Evolutionary conservation across 2,329 filamentous ascomycete genomes (phyloP).

Genomic region (Scytalidium lignicola): DNA sequence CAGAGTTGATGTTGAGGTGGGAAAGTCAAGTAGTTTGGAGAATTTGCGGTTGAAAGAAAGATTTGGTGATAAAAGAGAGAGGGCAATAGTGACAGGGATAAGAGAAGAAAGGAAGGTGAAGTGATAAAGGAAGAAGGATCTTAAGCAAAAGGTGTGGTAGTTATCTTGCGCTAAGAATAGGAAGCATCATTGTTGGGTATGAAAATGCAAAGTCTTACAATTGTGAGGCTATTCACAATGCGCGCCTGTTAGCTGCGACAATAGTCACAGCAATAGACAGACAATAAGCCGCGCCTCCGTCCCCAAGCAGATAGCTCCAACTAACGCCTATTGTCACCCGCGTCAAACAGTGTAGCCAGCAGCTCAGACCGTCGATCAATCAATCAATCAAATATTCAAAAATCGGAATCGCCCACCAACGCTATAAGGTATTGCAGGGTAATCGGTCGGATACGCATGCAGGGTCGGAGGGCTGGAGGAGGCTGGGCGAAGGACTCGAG

Average conservation of each 20-base stretch:
- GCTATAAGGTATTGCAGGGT: not conserved
- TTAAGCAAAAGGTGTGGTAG: not conserved
- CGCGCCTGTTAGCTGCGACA: not conserved
- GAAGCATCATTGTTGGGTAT: not conserved
- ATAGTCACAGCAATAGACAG: not conserved
- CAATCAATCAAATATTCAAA: not conserved
- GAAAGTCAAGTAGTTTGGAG: not conserved
- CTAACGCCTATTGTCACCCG: too few relatives aligned
- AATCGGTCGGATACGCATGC: not conserved
- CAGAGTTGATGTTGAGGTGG: not conserved
- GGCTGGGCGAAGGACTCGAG: not conserved
- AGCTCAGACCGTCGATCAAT: not conserved
- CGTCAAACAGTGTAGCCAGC: not conserved
- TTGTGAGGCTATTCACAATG: conserved; percentile 8
- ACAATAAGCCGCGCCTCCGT: not conserved
- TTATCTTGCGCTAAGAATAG: not conserved
- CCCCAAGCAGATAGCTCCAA: not conserved
- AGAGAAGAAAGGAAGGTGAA: not conserved
- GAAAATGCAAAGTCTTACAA: conserved; percentile 4
- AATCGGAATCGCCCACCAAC: not conserved
- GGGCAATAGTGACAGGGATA: not conserved
- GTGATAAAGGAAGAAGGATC: not conserved
- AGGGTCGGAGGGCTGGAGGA: not conserved
- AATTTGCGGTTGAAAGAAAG: conserved; percentile 14
- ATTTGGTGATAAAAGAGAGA: not conserved